Evolutionary conservation across 2,329 filamentous ascomycete species (phyloP).

Genomic region (Blastomyces gilchristii): DNA sequence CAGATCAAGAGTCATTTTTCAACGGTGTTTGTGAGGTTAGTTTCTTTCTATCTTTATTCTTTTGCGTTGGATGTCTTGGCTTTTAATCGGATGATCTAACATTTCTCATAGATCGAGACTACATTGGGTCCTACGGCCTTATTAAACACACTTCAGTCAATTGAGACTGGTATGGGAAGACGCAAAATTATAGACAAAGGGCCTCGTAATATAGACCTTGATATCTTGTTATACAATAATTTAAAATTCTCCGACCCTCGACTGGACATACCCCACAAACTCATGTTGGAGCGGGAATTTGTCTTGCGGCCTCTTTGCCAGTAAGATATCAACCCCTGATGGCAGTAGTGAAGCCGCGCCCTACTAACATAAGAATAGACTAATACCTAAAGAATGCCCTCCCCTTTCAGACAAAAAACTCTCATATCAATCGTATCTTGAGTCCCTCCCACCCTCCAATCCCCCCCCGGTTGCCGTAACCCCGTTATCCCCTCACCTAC

Average conservation of each 20-base stretch:
- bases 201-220: constrained; percentile 85
- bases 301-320: constrained; percentile 72
- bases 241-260: constrained; percentile 56
- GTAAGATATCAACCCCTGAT: constrained; percentile 19
- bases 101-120: constrained; percentile 61
- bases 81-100: background rate
- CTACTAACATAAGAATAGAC: constrained; percentile 19
- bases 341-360: background rate
- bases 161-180: constrained; percentile 70
- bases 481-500: constrained; percentile 29
- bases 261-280: constrained; percentile 71
- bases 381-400: constrained; percentile 33
- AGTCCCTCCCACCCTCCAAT: constrained; percentile 27
- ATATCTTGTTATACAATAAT: constrained; percentile 75
- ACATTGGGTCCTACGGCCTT: constrained; percentile 62
- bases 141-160: constrained; percentile 68
- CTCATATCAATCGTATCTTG: constrained; percentile 29
- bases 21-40: constrained; percentile 87
- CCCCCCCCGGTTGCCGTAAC: constrained; percentile 31
- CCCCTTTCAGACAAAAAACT: constrained; percentile 22
- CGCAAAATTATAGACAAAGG: constrained; percentile 85
- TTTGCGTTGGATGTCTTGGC: background rate
- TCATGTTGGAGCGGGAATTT: constrained; percentile 86
- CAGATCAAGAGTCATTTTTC: constrained; percentile 76
- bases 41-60: constrained; percentile 18